A percentile compares a stretch with the other conserved stretches of the same genome.
phyloP scores from a whole-genome alignment of 2,329 filamentous ascomycete genomes.

The Laburnicola sp. region DNA sequence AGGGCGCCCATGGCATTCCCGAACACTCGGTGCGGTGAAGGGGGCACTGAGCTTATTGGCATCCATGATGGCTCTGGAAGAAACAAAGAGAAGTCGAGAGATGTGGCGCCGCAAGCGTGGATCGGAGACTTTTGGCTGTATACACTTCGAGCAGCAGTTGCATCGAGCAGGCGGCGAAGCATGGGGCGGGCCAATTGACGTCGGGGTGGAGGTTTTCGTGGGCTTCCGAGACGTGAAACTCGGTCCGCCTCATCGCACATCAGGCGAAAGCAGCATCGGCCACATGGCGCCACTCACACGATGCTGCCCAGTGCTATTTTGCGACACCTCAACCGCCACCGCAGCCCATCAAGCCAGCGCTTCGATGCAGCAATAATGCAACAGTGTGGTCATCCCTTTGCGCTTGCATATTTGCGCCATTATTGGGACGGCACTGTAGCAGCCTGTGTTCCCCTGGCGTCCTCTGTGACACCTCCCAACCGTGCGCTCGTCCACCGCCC shows the following conservation, averaged over 20 bases:
- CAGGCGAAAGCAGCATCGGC: constrained; percentile 21
- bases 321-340: constrained; percentile 1
- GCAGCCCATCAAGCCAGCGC: constrained; percentile 8
- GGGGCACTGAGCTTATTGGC: no score
- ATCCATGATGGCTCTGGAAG: no score
- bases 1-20: constrained; percentile 14
- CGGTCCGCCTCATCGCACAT: constrained; percentile 22
- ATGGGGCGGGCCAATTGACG: not conserved
- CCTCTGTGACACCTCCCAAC: constrained; percentile 34
- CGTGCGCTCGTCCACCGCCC: constrained; percentile 30
- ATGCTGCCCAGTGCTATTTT: no score
- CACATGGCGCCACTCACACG: constrained; percentile 11
- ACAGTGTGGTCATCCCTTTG: constrained; percentile 7
- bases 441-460: constrained; percentile 38
- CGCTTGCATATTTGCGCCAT: constrained; percentile 24
- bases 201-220: constrained; percentile 9
- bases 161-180: not conserved
- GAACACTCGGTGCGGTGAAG: no score
- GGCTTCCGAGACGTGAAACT: constrained; percentile 22
- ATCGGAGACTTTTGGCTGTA: not conserved
- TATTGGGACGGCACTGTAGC: constrained; percentile 37
- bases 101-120: not conserved
- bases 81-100: not conserved
- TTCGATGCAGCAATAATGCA: no score
- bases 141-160: not conserved